These are phyloP conservation scores for Ambrosiella cleistominuta DNA, from an alignment of 2,329 filamentous ascomycete genomes.

Conservation along the genomic window DNA sequence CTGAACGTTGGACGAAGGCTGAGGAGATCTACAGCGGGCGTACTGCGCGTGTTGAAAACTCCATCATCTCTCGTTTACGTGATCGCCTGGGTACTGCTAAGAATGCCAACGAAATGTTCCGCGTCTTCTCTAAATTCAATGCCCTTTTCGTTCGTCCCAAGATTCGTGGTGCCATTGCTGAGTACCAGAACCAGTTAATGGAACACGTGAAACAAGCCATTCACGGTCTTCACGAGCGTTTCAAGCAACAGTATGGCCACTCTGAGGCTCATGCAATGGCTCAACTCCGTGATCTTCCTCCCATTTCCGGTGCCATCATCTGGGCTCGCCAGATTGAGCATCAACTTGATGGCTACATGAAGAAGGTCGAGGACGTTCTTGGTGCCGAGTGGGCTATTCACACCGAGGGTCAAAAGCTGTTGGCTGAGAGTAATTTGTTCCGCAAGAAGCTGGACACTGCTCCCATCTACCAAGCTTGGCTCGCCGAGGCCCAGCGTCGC, in stretches of 20 bases:
- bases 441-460: constrained; percentile 89
- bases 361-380: constrained; percentile 95
- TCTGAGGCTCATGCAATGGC: constrained; percentile 98
- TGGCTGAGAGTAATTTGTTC: constrained; percentile 82
- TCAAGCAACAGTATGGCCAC: constrained; percentile 97
- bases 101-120: constrained; percentile 98
- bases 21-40: constrained; percentile 96
- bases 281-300: constrained; percentile 84
- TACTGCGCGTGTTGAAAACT: constrained; percentile 93
- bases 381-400: constrained; percentile 90
- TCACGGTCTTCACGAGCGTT: constrained; percentile 78
- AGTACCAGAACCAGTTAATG: constrained; percentile 96
- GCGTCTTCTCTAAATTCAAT: constrained; percentile 99
- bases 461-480: constrained; percentile 89
- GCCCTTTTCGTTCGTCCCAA: constrained; percentile 97
- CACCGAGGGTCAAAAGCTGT: constrained; percentile 83
- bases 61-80: constrained; percentile 84
- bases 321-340: constrained; percentile 96
- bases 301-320: constrained; percentile 91
- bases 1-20: constrained; percentile 78
- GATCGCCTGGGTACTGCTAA: constrained; percentile 90
- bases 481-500: constrained; percentile 71
- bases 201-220: constrained; percentile 97
- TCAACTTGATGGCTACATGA: constrained; percentile 92
- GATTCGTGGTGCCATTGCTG: constrained; percentile 90